phyloP scores from a whole-genome alignment of 805 yeast species.

The Kuraishia cidri region DNA sequence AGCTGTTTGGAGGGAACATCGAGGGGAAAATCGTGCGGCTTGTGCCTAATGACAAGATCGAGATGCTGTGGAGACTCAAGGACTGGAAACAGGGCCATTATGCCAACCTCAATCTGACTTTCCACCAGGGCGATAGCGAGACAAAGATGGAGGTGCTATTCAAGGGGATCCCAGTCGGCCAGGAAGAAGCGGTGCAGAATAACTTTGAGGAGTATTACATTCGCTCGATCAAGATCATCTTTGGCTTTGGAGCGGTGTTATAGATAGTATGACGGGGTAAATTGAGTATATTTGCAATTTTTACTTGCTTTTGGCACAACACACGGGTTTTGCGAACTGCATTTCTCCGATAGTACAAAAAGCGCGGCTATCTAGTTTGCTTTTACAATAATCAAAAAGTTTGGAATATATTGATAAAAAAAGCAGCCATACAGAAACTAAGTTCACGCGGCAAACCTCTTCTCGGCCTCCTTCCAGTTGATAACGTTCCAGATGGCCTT shows the following conservation, averaged over 20 bases:
- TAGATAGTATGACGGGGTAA: constrained; percentile 20
- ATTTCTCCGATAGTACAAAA: too few species aligned
- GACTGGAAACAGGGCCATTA: constrained; percentile 85
- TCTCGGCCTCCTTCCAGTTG: constrained; percentile 88
- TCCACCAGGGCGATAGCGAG: constrained; percentile 76
- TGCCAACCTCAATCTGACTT: constrained; percentile 56
- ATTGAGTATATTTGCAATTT: background rate
- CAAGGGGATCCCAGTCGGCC: constrained; percentile 91
- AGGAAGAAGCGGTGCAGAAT: constrained; percentile 77
- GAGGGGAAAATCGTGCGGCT: constrained; percentile 59
- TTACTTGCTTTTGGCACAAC: too few species aligned
- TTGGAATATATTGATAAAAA: too few species aligned
- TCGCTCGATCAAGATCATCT: constrained; percentile 80
- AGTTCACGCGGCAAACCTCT: too few species aligned
- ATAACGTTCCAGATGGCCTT: constrained; percentile 91
- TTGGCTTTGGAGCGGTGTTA: constrained; percentile 93
- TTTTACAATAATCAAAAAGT: too few species aligned
- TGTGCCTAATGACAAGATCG: constrained; percentile 48
- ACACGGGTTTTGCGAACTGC: too few species aligned
- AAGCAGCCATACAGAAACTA: too few species aligned
- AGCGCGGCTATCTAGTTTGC: too few species aligned
- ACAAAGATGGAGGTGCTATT: constrained; percentile 73
- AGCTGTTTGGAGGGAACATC: constrained; percentile 83
- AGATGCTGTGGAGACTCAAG: constrained; percentile 77
- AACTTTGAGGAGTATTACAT: constrained; percentile 89